Evolutionary conservation across 768 basidiomycete species (phyloP).

Genomic region (Tremella yokohamensis): DNA sequence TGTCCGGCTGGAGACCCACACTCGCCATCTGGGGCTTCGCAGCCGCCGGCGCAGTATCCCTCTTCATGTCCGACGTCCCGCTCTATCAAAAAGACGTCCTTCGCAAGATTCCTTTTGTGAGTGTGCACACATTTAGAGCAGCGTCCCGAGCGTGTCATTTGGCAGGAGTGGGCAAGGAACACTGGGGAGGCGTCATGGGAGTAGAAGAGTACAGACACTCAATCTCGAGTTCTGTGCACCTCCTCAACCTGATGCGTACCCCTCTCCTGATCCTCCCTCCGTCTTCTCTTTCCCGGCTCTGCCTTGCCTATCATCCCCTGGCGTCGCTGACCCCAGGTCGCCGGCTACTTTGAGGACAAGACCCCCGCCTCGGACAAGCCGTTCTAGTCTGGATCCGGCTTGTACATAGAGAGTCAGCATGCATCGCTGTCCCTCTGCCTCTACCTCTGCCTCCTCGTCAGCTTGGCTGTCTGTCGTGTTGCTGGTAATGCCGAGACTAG

Average conservation of each 20-base stretch:
- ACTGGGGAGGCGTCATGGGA: no score
- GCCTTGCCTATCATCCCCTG: background rate
- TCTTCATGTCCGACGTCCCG: conserved; percentile 43
- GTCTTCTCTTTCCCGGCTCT: background rate
- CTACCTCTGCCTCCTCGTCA: no score
- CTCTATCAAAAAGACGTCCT: conserved; percentile 47
- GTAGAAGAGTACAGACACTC: background rate
- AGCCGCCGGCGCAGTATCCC: conserved; percentile 36
- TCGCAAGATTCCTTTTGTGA: conserved; percentile 45
- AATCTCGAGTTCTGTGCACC: background rate
- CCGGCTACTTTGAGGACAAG: conserved; percentile 27
- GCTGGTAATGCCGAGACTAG: no score
- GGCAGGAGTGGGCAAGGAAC: no score
- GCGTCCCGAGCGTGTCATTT: background rate
- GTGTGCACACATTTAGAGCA: conserved; percentile 8
- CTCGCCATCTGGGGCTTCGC: conserved; percentile 41
- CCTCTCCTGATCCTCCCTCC: background rate
- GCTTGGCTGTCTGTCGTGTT: no score
- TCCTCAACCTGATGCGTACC: background rate
- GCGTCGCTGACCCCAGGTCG: background rate
- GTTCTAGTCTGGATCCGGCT: conserved; percentile 25
- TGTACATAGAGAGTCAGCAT: no score
- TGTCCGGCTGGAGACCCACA: conserved; percentile 23
- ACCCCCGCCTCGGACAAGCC: conserved; percentile 49
- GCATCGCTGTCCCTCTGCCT: no score